Evolutionary conservation across 2,329 filamentous ascomycete genomes (phyloP).

Genomic region (Fusarium buharicum): DNA sequence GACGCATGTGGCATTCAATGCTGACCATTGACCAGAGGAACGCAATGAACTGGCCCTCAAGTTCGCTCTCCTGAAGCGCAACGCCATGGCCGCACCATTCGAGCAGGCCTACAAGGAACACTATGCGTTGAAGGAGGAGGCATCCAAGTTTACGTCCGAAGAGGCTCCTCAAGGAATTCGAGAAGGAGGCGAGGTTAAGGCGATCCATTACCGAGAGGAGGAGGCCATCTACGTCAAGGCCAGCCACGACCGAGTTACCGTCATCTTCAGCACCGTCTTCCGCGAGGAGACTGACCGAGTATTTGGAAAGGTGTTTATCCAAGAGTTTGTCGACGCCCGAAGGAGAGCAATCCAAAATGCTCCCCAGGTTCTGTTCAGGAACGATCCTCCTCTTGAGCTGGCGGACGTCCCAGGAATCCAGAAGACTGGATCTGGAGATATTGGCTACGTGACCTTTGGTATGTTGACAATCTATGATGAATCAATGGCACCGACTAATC

Average conservation of each 20-base stretch:
- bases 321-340: constrained; percentile 97
- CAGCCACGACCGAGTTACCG: constrained; percentile 94
- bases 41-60: constrained; percentile 87
- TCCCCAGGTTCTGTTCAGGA: constrained; percentile 95
- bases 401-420: constrained; percentile 86
- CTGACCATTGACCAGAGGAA: constrained; percentile 66
- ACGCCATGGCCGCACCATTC: constrained; percentile 98
- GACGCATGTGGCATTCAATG: not conserved
- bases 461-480: constrained; percentile 33
- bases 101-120: constrained; percentile 97
- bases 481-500: constrained; percentile 33
- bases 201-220: constrained; percentile 98
- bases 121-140: constrained; percentile 84
- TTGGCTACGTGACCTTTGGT: constrained; percentile 99
- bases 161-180: constrained; percentile 89
- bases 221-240: constrained; percentile 99
- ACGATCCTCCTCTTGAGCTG: constrained; percentile 91
- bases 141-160: constrained; percentile 91
- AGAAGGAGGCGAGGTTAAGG: constrained; percentile 92
- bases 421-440: constrained; percentile 79
- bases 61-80: constrained; percentile 93
- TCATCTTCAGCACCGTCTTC: constrained; percentile 99
- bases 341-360: constrained; percentile 97
- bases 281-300: constrained; percentile 97
- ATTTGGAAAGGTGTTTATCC: constrained; percentile 97